Conservation (phyloP, 805 yeast species). For the Saccharomyces mikatae region DNA sequence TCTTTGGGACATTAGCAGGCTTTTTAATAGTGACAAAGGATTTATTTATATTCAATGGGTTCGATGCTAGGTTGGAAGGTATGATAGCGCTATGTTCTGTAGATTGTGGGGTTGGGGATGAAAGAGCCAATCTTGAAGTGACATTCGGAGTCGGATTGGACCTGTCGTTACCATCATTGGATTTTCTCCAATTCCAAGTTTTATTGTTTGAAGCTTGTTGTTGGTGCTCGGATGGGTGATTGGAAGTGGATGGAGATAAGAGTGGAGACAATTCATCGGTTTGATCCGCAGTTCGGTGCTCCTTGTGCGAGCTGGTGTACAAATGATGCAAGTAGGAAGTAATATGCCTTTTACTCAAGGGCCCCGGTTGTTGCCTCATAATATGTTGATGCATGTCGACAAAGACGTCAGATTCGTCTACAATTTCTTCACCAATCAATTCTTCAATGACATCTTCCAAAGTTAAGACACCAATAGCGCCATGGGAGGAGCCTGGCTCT, state of each 20-base stretch:
- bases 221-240: background rate
- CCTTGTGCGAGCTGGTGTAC: slow-evolving; percentile 37
- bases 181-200: background rate
- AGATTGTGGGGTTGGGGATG: background rate
- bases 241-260: background rate
- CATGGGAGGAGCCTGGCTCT: slow-evolving; percentile 72
- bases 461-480: slow-evolving; percentile 87
- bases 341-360: slow-evolving; percentile 59
- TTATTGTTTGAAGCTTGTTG: background rate
- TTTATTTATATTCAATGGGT: slow-evolving; percentile 60
- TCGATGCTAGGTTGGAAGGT: slow-evolving; percentile 52
- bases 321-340: slow-evolving; percentile 60
- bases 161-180: background rate
- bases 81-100: slow-evolving; percentile 5
- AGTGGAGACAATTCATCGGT: background rate
- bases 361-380: slow-evolving; percentile 69
- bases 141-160: background rate
- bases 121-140: background rate
- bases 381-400: slow-evolving; percentile 84
- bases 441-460: slow-evolving; percentile 98
- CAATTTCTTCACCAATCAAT: slow-evolving; percentile 93
- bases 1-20: slow-evolving; percentile 22
- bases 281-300: background rate
- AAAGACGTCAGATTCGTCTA: slow-evolving; percentile 91
- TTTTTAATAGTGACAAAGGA: slow-evolving; percentile 62